Evolutionary conservation across 2,329 filamentous ascomycete species (phyloP), one percentile per base, ranked within the genome.

Genomic region (Fusarium sp.): DNA sequence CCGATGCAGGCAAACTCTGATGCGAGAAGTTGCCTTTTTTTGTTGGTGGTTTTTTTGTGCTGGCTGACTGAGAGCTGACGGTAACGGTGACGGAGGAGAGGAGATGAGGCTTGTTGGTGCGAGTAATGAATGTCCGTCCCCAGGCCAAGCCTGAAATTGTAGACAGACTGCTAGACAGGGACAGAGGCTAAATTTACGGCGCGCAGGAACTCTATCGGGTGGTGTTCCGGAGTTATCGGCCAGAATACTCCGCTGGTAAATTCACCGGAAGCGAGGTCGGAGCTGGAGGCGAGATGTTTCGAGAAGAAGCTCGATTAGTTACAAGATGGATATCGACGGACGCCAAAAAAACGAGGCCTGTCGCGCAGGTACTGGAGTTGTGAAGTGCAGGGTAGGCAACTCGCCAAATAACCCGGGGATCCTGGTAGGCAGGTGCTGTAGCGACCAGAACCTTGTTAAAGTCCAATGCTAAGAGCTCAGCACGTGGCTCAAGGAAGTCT

Each of bases 1-100:
- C 68, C 68, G 63, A 70, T 73, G 61, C 62, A 72, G 68, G 66
- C 61, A 74, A 74, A 73, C 68, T 74, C 66, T 74, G 72, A 70
- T 72, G 68, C 58, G 66, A 67, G 33, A 56, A 27, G 61, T 40
- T 40, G 33, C 54, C 60, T 25, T 55, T 61, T 58, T 20, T 51
- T 34, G 42, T 42, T 31, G 46, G 36, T 49, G 51, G 36, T 36
- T 61, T 36, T 61, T 36, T 49, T 58, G 18, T 51, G 51, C 20
- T 64, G 67, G 60, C 60, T 65, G 61, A 62, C 58, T 57, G 62
- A 16, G 20, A 62, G 61, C 27, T 68, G 49, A 36, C 34, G 14
- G 29, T 14, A 34, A 40, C 36, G 59, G 44, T 57, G 54, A 56
- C 27, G 33, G 34, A 23, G 16, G 59, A 40, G 29, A 51, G 38